A percentile compares a stretch with the other conserved stretches of the same genome.
These are phyloP conservation scores for Russula olivacea DNA, from an alignment of 768 basidiomycete genomes.

Conservation along the genomic window DNA sequence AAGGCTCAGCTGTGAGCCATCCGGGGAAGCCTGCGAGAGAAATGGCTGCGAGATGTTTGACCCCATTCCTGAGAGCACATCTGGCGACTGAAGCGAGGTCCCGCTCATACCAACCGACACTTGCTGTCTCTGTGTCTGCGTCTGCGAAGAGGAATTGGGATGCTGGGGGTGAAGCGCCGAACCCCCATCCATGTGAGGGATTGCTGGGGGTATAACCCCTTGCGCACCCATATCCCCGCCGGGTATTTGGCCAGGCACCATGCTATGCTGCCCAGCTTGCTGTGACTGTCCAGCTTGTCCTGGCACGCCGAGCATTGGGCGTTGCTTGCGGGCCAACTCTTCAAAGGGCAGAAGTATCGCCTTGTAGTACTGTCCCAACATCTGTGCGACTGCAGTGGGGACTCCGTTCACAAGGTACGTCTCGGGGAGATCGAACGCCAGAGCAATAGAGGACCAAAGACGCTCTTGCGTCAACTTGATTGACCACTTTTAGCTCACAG, in stretches of 20 bases:
- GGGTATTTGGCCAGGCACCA: conserved; percentile 21
- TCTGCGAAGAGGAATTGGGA: conserved; percentile 13
- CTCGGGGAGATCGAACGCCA: conserved; percentile 38
- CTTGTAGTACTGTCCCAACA: conserved; percentile 56
- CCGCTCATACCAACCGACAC: conserved; percentile 11
- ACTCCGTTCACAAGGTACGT: conserved; percentile 33
- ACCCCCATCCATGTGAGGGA: conserved; percentile 16
- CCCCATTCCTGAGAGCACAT: conserved; percentile 17
- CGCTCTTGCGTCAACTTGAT: conserved; percentile 22
- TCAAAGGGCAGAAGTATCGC: conserved; percentile 66
- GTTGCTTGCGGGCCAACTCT: conserved; percentile 57
- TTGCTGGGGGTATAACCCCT: conserved; percentile 14
- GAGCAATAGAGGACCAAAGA: conserved; percentile 32
- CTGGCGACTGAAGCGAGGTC: conserved; percentile 19
- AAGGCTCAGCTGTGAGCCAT: conserved; percentile 2
- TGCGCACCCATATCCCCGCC: conserved; percentile 21
- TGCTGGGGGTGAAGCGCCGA: conserved; percentile 9
- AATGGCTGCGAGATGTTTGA: conserved; percentile 12
- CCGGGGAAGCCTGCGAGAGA: conserved; percentile 11
- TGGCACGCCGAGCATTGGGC: conserved; percentile 41
- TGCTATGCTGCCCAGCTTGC: conserved; percentile 25
- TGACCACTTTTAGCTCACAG: neutral
- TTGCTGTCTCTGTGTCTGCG: conserved; percentile 9
- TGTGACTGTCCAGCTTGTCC: conserved; percentile 35
- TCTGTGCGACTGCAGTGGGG: conserved; percentile 40